A percentile compares a stretch with the other conserved stretches of the same genome.
Evolutionary conservation across 176 grass and related monocot species (phyloP).

Genomic region (Hordeum marinum): DNA sequence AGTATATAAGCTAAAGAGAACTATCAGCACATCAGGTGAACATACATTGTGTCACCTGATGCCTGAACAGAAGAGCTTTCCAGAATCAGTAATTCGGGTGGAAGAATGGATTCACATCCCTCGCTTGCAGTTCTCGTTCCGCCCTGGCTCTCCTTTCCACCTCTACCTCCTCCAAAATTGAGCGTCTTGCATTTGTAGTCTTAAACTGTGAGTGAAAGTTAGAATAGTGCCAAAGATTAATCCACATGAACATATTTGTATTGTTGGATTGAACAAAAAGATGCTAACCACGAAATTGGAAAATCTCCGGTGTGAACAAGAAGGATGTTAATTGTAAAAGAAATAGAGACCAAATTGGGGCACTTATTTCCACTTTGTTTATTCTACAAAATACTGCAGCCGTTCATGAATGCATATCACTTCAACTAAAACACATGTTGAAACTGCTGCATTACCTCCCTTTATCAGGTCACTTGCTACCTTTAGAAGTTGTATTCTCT

Average conservation of each 20-base stretch:
- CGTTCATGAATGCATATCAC: background rate
- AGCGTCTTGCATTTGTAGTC: slow-evolving; percentile 46
- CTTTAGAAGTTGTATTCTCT: background rate
- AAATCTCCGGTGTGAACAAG: background rate
- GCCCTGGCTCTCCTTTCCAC: slow-evolving; percentile 58
- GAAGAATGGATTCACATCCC: slow-evolving; percentile 66
- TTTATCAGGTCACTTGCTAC: background rate
- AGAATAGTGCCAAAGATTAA: background rate
- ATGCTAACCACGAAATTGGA: background rate
- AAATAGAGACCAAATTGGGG: background rate
- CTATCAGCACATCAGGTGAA: background rate
- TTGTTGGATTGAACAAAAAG: background rate
- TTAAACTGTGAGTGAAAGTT: slow-evolving; percentile 37
- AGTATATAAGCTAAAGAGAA: slow-evolving; percentile 2
- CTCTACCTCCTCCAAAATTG: slow-evolving; percentile 94
- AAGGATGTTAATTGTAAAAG: background rate
- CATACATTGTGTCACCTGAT: background rate
- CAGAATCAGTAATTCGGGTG: slow-evolving; percentile 42
- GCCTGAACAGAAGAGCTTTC: background rate
- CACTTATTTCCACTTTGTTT: background rate
- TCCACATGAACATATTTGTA: background rate
- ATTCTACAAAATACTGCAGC: background rate
- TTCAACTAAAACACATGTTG: background rate
- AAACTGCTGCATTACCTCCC: too few species aligned
- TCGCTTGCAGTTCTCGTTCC: slow-evolving; percentile 53